phyloP scores from a whole-genome alignment of 208 protist genomes.

The Acanthamoeba lenticulata region DNA sequence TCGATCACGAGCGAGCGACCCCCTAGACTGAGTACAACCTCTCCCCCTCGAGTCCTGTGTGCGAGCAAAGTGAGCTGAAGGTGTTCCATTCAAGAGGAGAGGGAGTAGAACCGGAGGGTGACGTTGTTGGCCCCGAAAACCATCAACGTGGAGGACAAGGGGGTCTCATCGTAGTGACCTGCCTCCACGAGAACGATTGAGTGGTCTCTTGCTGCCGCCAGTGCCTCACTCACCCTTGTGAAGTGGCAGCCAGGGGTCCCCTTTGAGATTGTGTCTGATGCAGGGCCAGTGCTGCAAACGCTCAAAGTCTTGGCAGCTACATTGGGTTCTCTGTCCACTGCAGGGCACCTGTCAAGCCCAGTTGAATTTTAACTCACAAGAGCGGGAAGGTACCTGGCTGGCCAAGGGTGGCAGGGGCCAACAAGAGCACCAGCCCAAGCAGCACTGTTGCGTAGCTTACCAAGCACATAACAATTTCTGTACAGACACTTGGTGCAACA shows the following conservation, averaged over 20 bases:
- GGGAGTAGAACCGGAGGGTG: not conserved
- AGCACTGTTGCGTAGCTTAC: not conserved
- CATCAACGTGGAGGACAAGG: not conserved
- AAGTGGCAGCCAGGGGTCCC: not conserved
- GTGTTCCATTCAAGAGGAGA: not conserved
- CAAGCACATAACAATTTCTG: no score
- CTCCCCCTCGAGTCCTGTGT: not conserved
- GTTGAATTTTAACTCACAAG: no score
- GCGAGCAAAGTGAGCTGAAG: not conserved
- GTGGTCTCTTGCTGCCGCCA: not conserved
- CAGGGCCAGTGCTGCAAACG: not conserved
- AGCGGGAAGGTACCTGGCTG: not conserved
- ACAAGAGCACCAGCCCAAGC: not conserved
- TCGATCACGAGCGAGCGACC: not conserved
- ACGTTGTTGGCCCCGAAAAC: not conserved
- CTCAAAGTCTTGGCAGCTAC: not conserved
- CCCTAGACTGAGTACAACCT: not conserved
- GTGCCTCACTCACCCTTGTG: not conserved
- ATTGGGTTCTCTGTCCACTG: no score
- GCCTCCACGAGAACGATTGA: not conserved
- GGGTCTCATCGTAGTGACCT: not conserved
- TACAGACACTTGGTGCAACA: no score
- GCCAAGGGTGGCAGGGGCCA: not conserved
- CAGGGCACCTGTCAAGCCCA: no score
- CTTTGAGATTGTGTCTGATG: not conserved